Percentiles rank a stretch among this genome's conserved stretches.
These are phyloP conservation scores for Coniochaeta prunicola DNA, from an alignment of 2,329 filamentous ascomycete genomes.

Conservation along the genomic window DNA sequence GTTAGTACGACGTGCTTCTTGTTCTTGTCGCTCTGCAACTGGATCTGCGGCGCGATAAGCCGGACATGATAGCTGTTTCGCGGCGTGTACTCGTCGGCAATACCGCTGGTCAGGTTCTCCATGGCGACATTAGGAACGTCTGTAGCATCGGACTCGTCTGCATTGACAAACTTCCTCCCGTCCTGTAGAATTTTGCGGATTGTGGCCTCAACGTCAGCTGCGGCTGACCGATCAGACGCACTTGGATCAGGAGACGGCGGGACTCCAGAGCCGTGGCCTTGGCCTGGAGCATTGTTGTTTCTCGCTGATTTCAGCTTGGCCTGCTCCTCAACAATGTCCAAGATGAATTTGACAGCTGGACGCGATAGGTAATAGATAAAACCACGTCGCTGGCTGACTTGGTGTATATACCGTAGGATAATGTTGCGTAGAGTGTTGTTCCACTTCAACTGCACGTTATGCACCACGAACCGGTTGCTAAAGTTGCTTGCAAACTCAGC, in stretches of 20 bases:
- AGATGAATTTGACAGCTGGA: conserved; percentile 92
- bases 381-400: conserved; percentile 89
- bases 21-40: conserved; percentile 97
- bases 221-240: conserved; percentile 47
- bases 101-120: conserved; percentile 63
- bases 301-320: conserved; percentile 55
- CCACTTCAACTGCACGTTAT: conserved; percentile 98
- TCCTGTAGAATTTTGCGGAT: conserved; percentile 83
- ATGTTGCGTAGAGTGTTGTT: conserved; percentile 95
- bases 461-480: conserved; percentile 95
- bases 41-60: conserved; percentile 94
- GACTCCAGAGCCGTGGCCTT: conserved; percentile 15
- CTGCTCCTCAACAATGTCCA: conserved; percentile 96
- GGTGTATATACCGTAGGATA: conserved; percentile 92
- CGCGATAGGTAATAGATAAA: conserved; percentile 98
- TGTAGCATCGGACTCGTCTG: conserved; percentile 47
- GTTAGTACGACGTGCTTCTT: conserved; percentile 94
- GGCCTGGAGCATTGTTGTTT: conserved; percentile 15
- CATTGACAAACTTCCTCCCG: conserved; percentile 72
- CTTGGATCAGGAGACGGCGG: conserved; percentile 29
- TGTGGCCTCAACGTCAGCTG: conserved; percentile 68
- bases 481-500: conserved; percentile 90
- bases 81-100: conserved; percentile 79
- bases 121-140: conserved; percentile 34
- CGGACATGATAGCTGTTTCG: conserved; percentile 93